These are phyloP conservation scores for Aureobasidium pullulans DNA, from an alignment of 2,329 filamentous ascomycete species.

Conservation along the genomic window DNA sequence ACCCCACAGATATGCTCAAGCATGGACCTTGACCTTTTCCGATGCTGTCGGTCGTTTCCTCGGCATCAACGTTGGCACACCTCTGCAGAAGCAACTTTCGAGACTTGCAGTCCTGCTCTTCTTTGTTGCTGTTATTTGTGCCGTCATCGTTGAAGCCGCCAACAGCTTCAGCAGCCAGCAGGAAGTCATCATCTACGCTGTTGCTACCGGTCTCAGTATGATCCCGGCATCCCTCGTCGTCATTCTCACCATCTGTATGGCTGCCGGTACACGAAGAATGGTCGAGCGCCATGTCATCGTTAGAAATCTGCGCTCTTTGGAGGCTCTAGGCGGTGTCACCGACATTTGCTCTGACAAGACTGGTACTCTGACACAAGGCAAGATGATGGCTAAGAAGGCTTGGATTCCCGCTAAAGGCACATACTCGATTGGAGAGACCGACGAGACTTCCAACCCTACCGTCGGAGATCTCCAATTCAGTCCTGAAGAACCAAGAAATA, in stretches of 20 bases:
- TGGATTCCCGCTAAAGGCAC: conserved; percentile 57
- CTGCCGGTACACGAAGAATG: conserved; percentile 57
- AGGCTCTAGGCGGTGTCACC: conserved; percentile 57
- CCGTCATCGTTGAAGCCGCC: conserved; percentile 57
- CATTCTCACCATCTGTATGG: conserved; percentile 35
- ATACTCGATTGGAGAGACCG: conserved; percentile 51
- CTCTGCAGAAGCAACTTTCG: conserved; percentile 71
- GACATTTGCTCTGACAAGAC: conserved; percentile 63
- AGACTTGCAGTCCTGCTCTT: conserved; percentile 76
- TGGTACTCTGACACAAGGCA: conserved; percentile 49
- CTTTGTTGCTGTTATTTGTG: conserved; percentile 59
- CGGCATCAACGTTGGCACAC: conserved; percentile 64
- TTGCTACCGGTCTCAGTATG: conserved; percentile 55
- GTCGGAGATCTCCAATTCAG: conserved; percentile 48
- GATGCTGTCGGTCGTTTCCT: conserved; percentile 57
- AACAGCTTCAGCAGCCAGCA: conserved; percentile 48
- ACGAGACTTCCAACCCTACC: conserved; percentile 53
- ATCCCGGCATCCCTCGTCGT: conserved; percentile 48
- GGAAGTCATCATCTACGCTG: conserved; percentile 60
- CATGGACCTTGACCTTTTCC: conserved; percentile 44
- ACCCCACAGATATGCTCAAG: conserved; percentile 38
- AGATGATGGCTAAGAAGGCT: conserved; percentile 56
- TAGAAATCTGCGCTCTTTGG: conserved; percentile 57
- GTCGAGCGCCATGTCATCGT: conserved; percentile 58
- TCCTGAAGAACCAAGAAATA: conserved; percentile 15